Conservation (phyloP, 2,329 filamentous ascomycete genomes). For the Parastagonospora nodorum region DNA sequence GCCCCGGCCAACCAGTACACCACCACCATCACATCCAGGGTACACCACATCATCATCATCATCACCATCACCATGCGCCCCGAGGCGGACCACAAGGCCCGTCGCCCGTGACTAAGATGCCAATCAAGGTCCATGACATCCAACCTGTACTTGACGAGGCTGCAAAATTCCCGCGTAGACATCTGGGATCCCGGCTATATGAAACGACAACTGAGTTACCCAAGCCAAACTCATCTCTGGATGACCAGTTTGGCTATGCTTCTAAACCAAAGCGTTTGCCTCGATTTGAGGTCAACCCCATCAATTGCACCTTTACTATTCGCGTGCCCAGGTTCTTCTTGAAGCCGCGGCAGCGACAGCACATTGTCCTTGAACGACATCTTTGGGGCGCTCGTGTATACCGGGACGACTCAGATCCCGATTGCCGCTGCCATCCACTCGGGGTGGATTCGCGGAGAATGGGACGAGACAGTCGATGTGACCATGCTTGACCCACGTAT, state of each 20-base stretch:
- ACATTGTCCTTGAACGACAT: conserved; percentile 79
- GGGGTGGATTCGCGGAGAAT: conserved; percentile 90
- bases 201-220: conserved; percentile 65
- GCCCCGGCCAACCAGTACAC: conserved; percentile 33
- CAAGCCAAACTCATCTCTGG: conserved; percentile 47
- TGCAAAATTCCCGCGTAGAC: conserved; percentile 71
- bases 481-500: conserved; percentile 65
- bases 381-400: conserved; percentile 95
- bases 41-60: conserved; percentile 44
- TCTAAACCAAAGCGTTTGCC: conserved; percentile 74
- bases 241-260: conserved; percentile 62
- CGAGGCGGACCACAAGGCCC: conserved; percentile 27
- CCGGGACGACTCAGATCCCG: conserved; percentile 91
- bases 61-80: conserved; percentile 38
- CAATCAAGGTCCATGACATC: conserved; percentile 63
- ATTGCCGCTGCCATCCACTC: conserved; percentile 91
- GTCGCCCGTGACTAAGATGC: conserved; percentile 59
- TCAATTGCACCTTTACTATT: conserved; percentile 86
- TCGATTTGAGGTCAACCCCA: conserved; percentile 72
- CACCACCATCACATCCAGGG: conserved; percentile 49
- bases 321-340: conserved; percentile 84
- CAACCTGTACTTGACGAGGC: conserved; percentile 71
- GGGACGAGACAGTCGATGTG: conserved; percentile 77
- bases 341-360: conserved; percentile 70
- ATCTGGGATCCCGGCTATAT: conserved; percentile 86